phyloP scores from a whole-genome alignment of 2,329 filamentous ascomycete species.

The Triangularia verruculosa region DNA sequence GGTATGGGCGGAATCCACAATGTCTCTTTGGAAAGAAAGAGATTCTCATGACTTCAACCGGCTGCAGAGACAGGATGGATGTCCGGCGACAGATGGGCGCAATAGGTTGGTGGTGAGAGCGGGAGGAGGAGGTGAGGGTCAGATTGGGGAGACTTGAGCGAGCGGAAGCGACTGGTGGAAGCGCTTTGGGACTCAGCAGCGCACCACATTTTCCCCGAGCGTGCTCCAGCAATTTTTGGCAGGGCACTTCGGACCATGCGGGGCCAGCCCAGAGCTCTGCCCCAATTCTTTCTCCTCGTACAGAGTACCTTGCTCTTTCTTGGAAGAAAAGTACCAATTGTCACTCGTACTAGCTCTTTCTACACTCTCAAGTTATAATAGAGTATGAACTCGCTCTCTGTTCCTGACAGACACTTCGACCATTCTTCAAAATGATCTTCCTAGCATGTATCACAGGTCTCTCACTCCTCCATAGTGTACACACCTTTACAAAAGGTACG shows the following conservation, averaged over 20 bases:
- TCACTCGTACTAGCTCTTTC: not conserved
- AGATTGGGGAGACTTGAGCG: conserved; percentile 12
- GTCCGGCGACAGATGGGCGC: conserved; percentile 12
- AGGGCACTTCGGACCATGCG: conserved; percentile 11
- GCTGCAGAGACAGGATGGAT: conserved; percentile 6
- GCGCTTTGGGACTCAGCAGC: conserved; percentile 17
- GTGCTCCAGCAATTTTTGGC: conserved; percentile 28
- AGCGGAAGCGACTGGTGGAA: conserved; percentile 16
- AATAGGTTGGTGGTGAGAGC: conserved; percentile 18
- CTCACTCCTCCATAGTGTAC: not conserved
- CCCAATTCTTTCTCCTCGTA: not conserved
- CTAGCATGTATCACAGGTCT: not conserved
- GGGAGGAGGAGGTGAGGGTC: conserved; percentile 15
- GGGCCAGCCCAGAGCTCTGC: not conserved
- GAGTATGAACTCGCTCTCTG: not conserved
- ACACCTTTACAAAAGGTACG: not conserved
- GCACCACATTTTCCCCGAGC: conserved; percentile 21
- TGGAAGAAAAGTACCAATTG: too few species aligned
- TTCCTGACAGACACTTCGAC: too few species aligned
- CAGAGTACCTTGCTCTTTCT: not conserved
- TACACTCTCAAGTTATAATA: not conserved
- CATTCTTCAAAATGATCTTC: not conserved
- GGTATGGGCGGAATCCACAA: conserved; percentile 19
- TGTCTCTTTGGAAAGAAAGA: conserved; percentile 13
- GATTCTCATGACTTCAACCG: conserved; percentile 24